A percentile compares a stretch with the other conserved stretches of the same genome.
Evolutionary conservation across 2,329 filamentous ascomycete genomes (phyloP).

Genomic region (Arthrobotrys musiformis): DNA sequence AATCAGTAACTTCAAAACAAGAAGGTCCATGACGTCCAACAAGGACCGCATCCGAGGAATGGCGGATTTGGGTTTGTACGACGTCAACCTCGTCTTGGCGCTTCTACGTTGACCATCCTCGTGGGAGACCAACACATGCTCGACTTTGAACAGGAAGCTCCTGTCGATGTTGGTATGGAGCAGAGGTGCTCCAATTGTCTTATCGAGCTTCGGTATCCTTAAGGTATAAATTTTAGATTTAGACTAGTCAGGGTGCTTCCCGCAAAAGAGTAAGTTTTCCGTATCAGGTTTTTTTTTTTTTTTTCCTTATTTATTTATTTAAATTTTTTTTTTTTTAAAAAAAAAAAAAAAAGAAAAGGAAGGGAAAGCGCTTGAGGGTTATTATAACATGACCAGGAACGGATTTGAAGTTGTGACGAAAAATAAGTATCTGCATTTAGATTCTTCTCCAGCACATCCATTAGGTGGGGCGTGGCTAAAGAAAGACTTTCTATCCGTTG

Average conservation of each 20-base stretch:
- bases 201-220: neutral
- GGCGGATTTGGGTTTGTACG: constrained; percentile 10
- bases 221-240: too few species aligned
- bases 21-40: constrained; percentile 2
- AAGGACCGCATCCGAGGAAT: neutral
- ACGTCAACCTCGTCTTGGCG: constrained; percentile 4
- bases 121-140: constrained; percentile 20
- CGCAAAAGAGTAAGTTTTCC: neutral
- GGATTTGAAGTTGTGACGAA: neutral
- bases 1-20: neutral
- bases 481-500: neutral
- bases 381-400: neutral
- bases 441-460: neutral
- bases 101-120: neutral
- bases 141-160: neutral
- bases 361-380: neutral
- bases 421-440: neutral
- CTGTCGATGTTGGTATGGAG: neutral
- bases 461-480: neutral
- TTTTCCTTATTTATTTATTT: too few species aligned
- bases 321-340: too few species aligned
- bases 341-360: too few species aligned
- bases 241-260: too few species aligned
- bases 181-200: neutral
- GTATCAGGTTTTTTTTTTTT: too few species aligned